Conservation (phyloP, 768 basidiomycete genomes). For the Collybia sordida region DNA sequence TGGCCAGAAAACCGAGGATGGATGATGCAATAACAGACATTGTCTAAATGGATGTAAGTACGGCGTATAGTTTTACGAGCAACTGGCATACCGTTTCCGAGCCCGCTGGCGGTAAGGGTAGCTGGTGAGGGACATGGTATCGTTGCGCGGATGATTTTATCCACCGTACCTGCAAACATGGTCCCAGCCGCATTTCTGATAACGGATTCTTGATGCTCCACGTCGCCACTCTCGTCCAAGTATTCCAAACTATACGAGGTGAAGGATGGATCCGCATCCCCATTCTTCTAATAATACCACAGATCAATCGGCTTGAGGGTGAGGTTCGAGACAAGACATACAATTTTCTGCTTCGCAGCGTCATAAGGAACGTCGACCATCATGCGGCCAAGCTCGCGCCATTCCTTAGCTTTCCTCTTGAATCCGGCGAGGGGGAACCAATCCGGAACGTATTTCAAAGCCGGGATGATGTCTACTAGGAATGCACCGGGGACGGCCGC, state of each 20-base stretch:
- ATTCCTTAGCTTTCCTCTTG: slow-evolving; percentile 3
- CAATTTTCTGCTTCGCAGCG: slow-evolving; percentile 13
- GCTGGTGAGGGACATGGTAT: background rate
- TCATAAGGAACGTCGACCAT: slow-evolving; percentile 20
- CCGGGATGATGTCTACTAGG: slow-evolving; percentile 29
- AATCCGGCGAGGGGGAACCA: slow-evolving; percentile 33
- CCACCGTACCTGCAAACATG: slow-evolving; percentile 21
- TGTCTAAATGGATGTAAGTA: slow-evolving; percentile 16
- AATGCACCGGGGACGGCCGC: slow-evolving; percentile 27
- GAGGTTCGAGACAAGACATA: background rate
- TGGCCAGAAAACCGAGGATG: slow-evolving; percentile 26
- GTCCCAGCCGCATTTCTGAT: slow-evolving; percentile 22
- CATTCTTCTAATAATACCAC: slow-evolving; percentile 9
- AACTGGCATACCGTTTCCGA: slow-evolving; percentile 30
- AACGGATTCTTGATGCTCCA: slow-evolving; percentile 16
- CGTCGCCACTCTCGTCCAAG: slow-evolving; percentile 13
- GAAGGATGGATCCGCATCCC: slow-evolving; percentile 20
- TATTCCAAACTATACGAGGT: slow-evolving; percentile 16
- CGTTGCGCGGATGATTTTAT: too few species aligned
- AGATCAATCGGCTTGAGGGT: too few species aligned
- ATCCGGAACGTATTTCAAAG: slow-evolving; percentile 33
- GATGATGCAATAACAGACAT: slow-evolving; percentile 19
- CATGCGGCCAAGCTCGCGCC: background rate
- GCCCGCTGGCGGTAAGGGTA: slow-evolving; percentile 16
- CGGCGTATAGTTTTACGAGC: background rate